phyloP scores from a whole-genome alignment of 2,329 filamentous ascomycete genomes.

The Tympanopsis confertula region DNA sequence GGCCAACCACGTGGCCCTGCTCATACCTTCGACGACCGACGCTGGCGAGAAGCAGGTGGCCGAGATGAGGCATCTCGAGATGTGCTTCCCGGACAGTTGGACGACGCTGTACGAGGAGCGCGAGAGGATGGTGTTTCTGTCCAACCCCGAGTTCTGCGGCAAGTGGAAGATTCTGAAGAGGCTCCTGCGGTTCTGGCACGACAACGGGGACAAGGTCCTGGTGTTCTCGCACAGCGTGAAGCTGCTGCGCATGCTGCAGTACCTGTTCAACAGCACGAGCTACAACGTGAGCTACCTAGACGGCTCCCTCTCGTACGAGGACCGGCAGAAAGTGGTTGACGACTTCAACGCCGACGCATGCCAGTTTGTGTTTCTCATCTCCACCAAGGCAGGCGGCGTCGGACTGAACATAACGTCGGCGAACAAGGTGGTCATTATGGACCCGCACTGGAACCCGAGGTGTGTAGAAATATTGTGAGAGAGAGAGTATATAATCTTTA shows the following conservation, averaged over 20 bases:
- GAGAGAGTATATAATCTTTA: too few species aligned
- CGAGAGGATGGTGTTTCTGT: constrained; percentile 68
- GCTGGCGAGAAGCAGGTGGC: constrained; percentile 58
- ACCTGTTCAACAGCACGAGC: constrained; percentile 75
- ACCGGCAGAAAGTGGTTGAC: constrained; percentile 71
- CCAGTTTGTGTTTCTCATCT: constrained; percentile 92
- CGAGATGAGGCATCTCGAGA: constrained; percentile 67
- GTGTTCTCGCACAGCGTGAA: constrained; percentile 90
- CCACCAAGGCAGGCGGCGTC: constrained; percentile 82
- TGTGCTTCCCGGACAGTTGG: constrained; percentile 67
- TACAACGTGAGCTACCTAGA: constrained; percentile 90
- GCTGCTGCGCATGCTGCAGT: constrained; percentile 70
- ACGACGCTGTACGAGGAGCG: constrained; percentile 60
- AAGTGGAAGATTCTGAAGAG: constrained; percentile 92
- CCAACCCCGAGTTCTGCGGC: constrained; percentile 84
- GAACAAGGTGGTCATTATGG: constrained; percentile 94
- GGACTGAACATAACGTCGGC: constrained; percentile 94
- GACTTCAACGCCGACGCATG: constrained; percentile 79
- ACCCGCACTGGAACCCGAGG: constrained; percentile 95
- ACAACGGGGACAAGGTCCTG: constrained; percentile 82
- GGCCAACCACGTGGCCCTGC: constrained; percentile 80
- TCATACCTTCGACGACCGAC: constrained; percentile 61
- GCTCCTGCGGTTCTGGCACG: constrained; percentile 79
- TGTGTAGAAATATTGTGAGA: too few species aligned
- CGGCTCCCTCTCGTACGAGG: constrained; percentile 71